Percentiles rank a stretch among this genome's conserved stretches.
phyloP scores from a whole-genome alignment of 2,329 filamentous ascomycete genomes.

The Lecanicillium sp. region DNA sequence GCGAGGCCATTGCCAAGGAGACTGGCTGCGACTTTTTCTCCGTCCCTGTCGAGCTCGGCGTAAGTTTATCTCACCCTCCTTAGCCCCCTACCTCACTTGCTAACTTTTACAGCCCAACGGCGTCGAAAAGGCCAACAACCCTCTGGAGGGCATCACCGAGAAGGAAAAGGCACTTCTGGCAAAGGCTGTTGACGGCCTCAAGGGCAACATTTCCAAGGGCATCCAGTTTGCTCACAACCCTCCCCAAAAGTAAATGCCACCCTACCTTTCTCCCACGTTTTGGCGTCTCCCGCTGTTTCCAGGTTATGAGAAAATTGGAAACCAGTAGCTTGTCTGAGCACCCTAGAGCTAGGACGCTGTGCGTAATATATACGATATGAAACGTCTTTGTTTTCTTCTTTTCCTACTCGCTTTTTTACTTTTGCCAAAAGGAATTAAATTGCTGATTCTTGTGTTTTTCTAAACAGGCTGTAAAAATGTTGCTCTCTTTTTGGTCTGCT shows the following conservation, averaged over 20 bases:
- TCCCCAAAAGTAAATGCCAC: slow-evolving; percentile 68
- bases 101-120: slow-evolving; percentile 58
- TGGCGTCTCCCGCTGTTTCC: slow-evolving; percentile 9
- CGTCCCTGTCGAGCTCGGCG: slow-evolving; percentile 88
- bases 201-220: slow-evolving; percentile 92
- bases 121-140: slow-evolving; percentile 76
- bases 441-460: slow-evolving; percentile 27
- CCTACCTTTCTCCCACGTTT: slow-evolving; percentile 9
- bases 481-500: slow-evolving; percentile 6
- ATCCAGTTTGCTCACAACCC: slow-evolving; percentile 81
- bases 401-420: no score
- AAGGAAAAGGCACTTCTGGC: slow-evolving; percentile 84
- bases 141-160: slow-evolving; percentile 67
- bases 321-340: slow-evolving; percentile 16
- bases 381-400: slow-evolving; percentile 4
- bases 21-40: slow-evolving; percentile 92
- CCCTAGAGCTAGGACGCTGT: slow-evolving; percentile 25
- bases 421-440: slow-evolving; percentile 19
- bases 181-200: slow-evolving; percentile 66
- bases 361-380: slow-evolving; percentile 23
- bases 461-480: slow-evolving; percentile 29
- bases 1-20: slow-evolving; percentile 75
- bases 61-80: slow-evolving; percentile 47
- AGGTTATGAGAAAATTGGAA: slow-evolving; percentile 18
- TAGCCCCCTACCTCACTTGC: slow-evolving; percentile 15